Conservation (phyloP, 1,284 basidiomycete species). For the Chondrostereum purpureum region DNA sequence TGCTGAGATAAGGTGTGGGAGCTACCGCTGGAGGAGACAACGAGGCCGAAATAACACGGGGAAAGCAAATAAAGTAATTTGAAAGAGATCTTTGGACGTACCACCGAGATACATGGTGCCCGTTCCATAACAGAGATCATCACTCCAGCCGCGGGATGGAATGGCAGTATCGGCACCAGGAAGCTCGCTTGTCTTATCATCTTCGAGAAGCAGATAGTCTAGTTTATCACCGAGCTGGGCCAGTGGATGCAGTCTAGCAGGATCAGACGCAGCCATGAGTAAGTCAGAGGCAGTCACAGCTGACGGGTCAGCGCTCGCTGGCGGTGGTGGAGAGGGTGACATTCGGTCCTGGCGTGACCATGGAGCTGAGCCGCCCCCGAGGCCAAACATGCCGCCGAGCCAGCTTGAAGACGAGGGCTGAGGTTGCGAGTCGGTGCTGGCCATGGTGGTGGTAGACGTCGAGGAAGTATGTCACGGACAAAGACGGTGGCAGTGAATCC, state of each 20-base stretch:
- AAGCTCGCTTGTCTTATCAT: conserved; percentile 85
- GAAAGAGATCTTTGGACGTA: conserved; percentile 60
- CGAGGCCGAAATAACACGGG: conserved; percentile 39
- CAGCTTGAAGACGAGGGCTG: conserved; percentile 13
- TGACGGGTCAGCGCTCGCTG: conserved; percentile 34
- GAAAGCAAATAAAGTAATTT: conserved; percentile 48
- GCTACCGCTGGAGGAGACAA: conserved; percentile 32
- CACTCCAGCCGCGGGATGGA: conserved; percentile 95
- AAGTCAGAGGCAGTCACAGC: conserved; percentile 73
- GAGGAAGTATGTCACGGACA: no score
- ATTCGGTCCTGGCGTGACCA: not conserved
- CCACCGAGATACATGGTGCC: conserved; percentile 98
- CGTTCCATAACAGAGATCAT: conserved; percentile 98
- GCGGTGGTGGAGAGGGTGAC: not conserved
- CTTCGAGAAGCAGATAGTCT: conserved; percentile 89
- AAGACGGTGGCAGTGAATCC: no score
- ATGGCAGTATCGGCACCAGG: conserved; percentile 83
- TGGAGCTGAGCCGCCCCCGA: not conserved
- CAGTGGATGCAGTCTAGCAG: conserved; percentile 84
- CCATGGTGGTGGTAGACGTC: conserved; percentile 21
- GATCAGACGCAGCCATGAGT: conserved; percentile 81
- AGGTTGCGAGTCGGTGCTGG: conserved; percentile 16
- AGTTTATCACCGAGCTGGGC: conserved; percentile 84
- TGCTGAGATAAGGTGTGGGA: conserved; percentile 65
- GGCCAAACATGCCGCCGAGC: not conserved